Evolutionary conservation across 78 protist species (phyloP).

Genomic region (Chrysochromulina parva): DNA sequence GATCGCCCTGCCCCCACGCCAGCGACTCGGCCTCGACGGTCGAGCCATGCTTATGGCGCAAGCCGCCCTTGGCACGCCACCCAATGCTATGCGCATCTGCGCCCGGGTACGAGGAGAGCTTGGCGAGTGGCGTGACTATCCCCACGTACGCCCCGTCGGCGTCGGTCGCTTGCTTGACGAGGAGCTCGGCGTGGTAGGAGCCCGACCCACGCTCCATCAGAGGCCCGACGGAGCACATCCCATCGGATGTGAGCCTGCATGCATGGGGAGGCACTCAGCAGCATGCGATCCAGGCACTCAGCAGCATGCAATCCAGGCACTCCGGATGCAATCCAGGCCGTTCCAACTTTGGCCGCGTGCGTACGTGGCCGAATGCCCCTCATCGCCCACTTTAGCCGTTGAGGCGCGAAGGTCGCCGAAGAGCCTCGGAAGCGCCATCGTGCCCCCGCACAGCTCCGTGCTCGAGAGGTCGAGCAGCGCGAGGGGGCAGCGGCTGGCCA

Average conservation of each 20-base stretch:
- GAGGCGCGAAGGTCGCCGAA: neutral
- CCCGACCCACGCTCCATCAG: neutral
- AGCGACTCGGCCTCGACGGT: neutral
- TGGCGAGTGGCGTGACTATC: neutral
- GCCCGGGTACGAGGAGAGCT: neutral
- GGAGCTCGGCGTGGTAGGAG: neutral
- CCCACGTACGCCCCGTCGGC: neutral
- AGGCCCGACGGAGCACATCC: neutral
- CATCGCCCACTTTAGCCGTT: neutral
- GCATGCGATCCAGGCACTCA: no score
- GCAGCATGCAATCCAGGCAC: no score
- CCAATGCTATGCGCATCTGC: neutral
- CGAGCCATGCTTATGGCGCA: neutral
- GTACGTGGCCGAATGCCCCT: neutral
- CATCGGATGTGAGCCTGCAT: neutral
- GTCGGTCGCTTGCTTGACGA: neutral
- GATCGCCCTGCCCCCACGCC: neutral
- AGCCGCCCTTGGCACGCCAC: neutral
- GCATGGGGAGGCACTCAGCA: neutral
- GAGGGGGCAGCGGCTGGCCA: neutral
- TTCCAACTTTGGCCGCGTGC: no score
- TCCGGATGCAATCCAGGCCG: no score
- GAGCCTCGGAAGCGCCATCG: neutral
- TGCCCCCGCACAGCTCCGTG: neutral
- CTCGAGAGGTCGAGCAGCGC: neutral